Base-by-base conservation (phyloP, 2,329 filamentous ascomycete genomes). In the Talaromyces albobiverticillius region DNA sequence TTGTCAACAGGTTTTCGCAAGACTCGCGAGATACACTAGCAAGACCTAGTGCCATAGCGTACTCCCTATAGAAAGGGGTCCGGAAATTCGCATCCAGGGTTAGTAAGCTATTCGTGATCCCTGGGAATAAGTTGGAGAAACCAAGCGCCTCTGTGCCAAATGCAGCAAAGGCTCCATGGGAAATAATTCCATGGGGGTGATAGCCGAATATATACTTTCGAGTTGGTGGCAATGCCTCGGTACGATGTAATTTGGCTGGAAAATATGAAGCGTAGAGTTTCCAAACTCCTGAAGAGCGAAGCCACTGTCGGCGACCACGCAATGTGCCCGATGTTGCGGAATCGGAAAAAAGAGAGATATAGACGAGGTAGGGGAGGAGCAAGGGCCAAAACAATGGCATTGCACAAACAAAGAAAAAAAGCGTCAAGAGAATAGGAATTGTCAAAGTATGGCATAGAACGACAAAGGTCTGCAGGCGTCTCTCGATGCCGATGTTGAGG, bases 201-300 rank as follows among this genome's bases (percentile, higher is more conserved):
- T 97, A 97, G 42, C 93, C 93, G 64, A 99, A 91, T 59, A 99
- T 91, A 75, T 97, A 99, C 72, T 95, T 96, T 59, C 91, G 81
- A 1, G 87, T 90, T 0, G 90, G 82, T 20, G 88, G 82, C 6
- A 99, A 82, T 54, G 87, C 81, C 60, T 88, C 82, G 3, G 90
- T 94, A 60, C 94, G 90, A 75, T 97, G 91, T 36, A 99, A 80
- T 54, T 82, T 83, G 46, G 91, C 90, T 3, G 94, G 94, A 67
- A 95, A 99, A 76, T 97, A 99, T 14, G 85, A 89, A 23, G 89
- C 91, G 67, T 96, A 97, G 43, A 95, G 82, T 34, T 82, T 88
- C 93, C 93, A 99, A 42, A 95, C 75, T 26, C 83, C 83, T 46
- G 88, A 81, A 11, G 81, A 83, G 16, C 93, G 86, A 57, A 93